Evolutionary conservation across 495 filamentous ascomycete species (phyloP).

Genomic region (Echria macrotheca): DNA sequence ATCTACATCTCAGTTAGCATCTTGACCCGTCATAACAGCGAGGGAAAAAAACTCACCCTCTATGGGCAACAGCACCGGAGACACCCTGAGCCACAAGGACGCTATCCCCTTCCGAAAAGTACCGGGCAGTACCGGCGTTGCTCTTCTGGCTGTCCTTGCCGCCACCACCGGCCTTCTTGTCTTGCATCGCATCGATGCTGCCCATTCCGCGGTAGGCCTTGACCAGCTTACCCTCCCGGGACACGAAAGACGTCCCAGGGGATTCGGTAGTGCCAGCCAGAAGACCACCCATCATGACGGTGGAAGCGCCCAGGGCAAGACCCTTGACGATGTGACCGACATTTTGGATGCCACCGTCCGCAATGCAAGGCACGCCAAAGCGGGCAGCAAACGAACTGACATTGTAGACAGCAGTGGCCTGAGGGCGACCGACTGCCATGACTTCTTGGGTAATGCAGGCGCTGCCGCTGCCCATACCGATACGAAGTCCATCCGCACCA

Average conservation of each 20-base stretch:
- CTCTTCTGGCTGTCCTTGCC: conserved; percentile 70
- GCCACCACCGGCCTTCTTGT: conserved; percentile 76
- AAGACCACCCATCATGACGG: conserved; percentile 99
- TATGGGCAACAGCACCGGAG: conserved; percentile 59
- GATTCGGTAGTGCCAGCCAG: conserved; percentile 97
- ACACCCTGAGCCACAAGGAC: conserved; percentile 97
- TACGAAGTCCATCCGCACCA: conserved; percentile 92
- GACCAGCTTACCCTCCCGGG: conserved; percentile 90
- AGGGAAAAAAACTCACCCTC: conserved; percentile 33
- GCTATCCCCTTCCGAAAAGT: conserved; percentile 95
- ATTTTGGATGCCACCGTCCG: conserved; percentile 97
- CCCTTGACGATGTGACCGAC: conserved; percentile 99
- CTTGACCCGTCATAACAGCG: no score
- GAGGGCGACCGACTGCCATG: conserved; percentile 95
- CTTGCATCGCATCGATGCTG: conserved; percentile 98
- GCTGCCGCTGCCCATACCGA: conserved; percentile 97
- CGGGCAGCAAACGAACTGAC: conserved; percentile 81
- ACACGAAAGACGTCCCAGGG: conserved; percentile 93
- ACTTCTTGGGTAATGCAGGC: conserved; percentile 99
- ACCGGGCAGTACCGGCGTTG: conserved; percentile 94
- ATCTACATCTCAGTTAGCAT: conserved; percentile 35
- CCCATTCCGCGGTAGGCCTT: conserved; percentile 99
- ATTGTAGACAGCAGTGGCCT: conserved; percentile 86
- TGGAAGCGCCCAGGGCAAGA: conserved; percentile 86
- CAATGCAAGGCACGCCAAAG: conserved; percentile 97